These are phyloP conservation scores for Penicillium herquei DNA, from an alignment of 495 filamentous ascomycete species.

Conservation along the genomic window DNA sequence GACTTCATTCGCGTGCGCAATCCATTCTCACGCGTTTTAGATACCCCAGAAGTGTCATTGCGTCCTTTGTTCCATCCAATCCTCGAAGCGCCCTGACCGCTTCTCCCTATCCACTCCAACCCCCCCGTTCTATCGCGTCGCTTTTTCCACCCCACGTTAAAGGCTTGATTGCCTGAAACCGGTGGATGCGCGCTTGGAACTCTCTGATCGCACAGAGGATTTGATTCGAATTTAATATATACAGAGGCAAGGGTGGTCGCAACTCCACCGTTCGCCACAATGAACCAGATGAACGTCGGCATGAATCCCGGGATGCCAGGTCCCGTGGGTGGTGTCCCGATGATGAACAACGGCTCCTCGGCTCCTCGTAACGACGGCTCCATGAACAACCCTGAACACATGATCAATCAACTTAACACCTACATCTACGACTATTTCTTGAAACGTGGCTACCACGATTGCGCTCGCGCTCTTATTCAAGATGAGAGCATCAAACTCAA, in stretches of 20 bases:
- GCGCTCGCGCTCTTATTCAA: conserved; percentile 67
- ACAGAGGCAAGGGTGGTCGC: conserved; percentile 38
- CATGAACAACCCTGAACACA: conserved; percentile 47
- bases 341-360: conserved; percentile 68
- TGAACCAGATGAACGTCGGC: conserved; percentile 70
- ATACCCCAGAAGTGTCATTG: background rate
- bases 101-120: conserved; percentile 5
- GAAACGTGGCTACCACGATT: conserved; percentile 74
- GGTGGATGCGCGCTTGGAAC: conserved; percentile 40
- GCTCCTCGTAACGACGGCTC: conserved; percentile 45
- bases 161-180: conserved; percentile 31
- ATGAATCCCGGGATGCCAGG: conserved; percentile 63
- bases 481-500: conserved; percentile 49
- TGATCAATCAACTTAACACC: conserved; percentile 87
- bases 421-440: conserved; percentile 98
- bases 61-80: no score
- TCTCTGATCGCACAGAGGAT: background rate
- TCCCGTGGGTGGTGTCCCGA: conserved; percentile 64
- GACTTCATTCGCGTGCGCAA: conserved; percentile 4
- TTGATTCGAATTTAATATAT: conserved; percentile 27
- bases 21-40: conserved; percentile 10
- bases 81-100: conserved; percentile 17
- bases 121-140: conserved; percentile 26
- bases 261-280: conserved; percentile 43
- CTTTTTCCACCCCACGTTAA: conserved; percentile 28